Evolutionary conservation across 139 green algal genomes (phyloP).

Genomic region (Choricystis sp.): DNA sequence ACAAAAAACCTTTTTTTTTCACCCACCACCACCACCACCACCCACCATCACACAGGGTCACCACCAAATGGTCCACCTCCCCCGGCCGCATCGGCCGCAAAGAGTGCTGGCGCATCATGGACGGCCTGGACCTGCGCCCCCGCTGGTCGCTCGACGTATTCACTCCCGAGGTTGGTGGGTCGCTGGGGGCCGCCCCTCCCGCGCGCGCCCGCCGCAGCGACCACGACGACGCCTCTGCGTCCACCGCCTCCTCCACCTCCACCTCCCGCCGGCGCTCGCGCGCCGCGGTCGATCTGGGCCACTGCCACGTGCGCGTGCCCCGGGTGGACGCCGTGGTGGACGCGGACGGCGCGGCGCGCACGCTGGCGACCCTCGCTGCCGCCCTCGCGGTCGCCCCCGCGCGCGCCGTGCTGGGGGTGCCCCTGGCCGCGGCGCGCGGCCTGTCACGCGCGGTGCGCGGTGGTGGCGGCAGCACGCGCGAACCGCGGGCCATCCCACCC

Average conservation of each 20-base stretch:
- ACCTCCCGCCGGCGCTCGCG: too few species aligned
- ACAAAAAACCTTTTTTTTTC: too few species aligned
- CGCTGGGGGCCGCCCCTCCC: neutral
- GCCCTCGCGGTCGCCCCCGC: neutral
- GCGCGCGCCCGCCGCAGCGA: too few species aligned
- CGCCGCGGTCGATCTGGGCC: neutral
- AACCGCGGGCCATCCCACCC: too few species aligned
- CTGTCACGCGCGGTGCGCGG: neutral
- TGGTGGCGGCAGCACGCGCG: too few species aligned
- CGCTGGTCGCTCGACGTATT: neutral
- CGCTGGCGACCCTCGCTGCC: neutral
- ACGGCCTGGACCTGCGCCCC: neutral
- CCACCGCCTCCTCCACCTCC: neutral
- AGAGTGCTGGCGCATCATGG: neutral
- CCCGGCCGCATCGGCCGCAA: neutral
- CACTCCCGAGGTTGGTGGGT: neutral
- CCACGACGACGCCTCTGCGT: neutral
- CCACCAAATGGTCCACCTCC: too few species aligned
- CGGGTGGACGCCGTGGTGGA: neutral
- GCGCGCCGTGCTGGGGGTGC: neutral
- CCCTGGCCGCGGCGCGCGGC: neutral
- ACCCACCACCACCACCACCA: too few species aligned
- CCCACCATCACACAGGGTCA: too few species aligned
- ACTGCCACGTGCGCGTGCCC: neutral
- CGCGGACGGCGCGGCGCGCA: neutral